Conservation (phyloP, 2,329 filamentous ascomycete species). For the Claviceps digitariae region DNA sequence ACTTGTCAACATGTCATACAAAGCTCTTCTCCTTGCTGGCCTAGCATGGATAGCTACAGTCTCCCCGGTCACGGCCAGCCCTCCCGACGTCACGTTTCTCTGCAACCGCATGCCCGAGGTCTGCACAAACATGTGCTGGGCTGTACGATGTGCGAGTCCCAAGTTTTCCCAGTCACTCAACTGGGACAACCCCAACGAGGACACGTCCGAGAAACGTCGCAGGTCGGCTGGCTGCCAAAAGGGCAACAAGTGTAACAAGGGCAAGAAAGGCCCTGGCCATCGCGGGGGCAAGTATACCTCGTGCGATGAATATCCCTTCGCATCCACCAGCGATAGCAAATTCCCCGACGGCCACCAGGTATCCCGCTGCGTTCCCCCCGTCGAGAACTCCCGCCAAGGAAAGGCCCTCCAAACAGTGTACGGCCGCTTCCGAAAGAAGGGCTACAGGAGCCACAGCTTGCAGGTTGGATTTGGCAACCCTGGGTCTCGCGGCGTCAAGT, state of each 20-base stretch:
- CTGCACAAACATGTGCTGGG: background rate
- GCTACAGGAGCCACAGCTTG: background rate
- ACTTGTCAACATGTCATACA: background rate
- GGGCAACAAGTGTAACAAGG: slow-evolving; percentile 7
- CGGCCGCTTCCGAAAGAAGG: background rate
- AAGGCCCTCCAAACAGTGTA: slow-evolving; percentile 2
- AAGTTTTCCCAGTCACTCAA: background rate
- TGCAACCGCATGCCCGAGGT: background rate
- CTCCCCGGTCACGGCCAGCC: background rate
- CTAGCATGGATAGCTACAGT: background rate
- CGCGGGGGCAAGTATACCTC: slow-evolving; percentile 5
- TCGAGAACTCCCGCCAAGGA: slow-evolving; percentile 7
- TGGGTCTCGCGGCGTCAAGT: slow-evolving; percentile 5
- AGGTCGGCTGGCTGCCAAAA: slow-evolving; percentile 6
- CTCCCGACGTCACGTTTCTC: background rate
- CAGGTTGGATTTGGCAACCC: slow-evolving; percentile 8
- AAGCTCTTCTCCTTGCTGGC: background rate
- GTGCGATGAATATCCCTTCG: slow-evolving; percentile 11
- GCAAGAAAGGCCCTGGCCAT: slow-evolving; percentile 7
- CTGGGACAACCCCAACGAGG: background rate
- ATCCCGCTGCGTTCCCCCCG: slow-evolving; percentile 9
- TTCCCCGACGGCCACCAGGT: slow-evolving; percentile 8
- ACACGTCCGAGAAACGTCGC: background rate
- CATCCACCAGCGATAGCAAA: slow-evolving; percentile 5
- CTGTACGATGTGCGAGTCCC: background rate